These are phyloP conservation scores for Coemansia sp. DNA, from an alignment of 192 early-diverging fungal genomes.

Conservation along the genomic window DNA sequence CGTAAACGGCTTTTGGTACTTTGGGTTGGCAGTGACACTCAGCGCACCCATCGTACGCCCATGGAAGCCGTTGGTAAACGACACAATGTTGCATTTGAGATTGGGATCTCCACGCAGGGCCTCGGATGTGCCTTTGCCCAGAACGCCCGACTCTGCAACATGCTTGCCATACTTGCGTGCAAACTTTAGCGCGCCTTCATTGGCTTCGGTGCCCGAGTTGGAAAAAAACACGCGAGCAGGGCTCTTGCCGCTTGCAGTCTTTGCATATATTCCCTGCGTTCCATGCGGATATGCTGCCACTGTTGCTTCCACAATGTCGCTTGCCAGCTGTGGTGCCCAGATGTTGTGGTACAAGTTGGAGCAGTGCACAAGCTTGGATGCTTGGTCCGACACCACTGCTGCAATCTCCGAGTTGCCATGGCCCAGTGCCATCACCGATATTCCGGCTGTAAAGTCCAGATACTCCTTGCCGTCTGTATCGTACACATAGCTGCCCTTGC, in stretches of 20 bases:
- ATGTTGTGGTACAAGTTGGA: conserved; percentile 93
- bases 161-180: conserved; percentile 79
- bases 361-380: conserved; percentile 77
- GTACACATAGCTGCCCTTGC: conserved; percentile 77
- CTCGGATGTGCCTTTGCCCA: conserved; percentile 44
- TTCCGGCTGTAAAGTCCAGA: conserved; percentile 92
- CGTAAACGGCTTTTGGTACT: conserved; percentile 93
- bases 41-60: conserved; percentile 95
- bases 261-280: conserved; percentile 49
- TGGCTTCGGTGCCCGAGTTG: conserved; percentile 98
- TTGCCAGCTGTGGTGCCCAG: conserved; percentile 77
- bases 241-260: conserved; percentile 10
- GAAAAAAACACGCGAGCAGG: conserved; percentile 85
- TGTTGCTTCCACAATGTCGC: conserved; percentile 66
- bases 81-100: conserved; percentile 73
- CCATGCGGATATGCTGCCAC: conserved; percentile 44
- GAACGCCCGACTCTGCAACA: conserved; percentile 26
- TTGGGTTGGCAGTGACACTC: conserved; percentile 87
- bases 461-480: conserved; percentile 74
- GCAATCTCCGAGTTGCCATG: conserved; percentile 79
- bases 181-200: conserved; percentile 97
- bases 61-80: conserved; percentile 92
- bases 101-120: conserved; percentile 51
- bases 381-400: conserved; percentile 75
- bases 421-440: conserved; percentile 91